These are phyloP conservation scores for Apostasia ramifera DNA, from an alignment of 106 monocot species.

Conservation along the genomic window DNA sequence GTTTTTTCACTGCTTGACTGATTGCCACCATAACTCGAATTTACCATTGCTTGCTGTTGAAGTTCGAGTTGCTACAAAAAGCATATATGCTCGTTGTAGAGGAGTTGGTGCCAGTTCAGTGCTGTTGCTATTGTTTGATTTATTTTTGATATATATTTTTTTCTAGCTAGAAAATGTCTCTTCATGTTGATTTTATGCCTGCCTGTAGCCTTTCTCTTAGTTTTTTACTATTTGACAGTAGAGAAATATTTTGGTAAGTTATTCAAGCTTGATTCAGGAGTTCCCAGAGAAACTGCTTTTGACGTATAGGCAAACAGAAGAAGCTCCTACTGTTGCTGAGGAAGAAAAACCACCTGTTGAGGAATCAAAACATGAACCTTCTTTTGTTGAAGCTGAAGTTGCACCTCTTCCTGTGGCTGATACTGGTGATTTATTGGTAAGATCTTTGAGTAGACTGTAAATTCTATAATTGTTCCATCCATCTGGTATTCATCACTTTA, in stretches of 20 bases:
- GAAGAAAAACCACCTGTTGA: constrained; percentile 32
- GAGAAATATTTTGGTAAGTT: neutral
- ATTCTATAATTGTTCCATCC: neutral
- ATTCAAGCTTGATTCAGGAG: constrained; percentile 40
- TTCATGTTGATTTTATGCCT: no score
- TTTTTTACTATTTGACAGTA: no score
- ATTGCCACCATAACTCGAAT: no score
- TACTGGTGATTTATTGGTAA: constrained; percentile 73
- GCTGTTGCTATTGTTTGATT: no score
- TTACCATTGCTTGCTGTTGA: no score
- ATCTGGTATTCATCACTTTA: neutral
- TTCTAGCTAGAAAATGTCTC: no score
- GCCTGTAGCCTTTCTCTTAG: no score
- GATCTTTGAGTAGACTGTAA: neutral
- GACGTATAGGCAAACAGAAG: constrained; percentile 86
- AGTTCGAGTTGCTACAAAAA: no score
- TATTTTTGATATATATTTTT: no score
- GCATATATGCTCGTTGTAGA: no score
- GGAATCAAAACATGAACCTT: constrained; percentile 22
- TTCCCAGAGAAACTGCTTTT: constrained; percentile 94
- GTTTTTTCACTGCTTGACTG: no score
- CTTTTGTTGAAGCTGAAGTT: constrained; percentile 29
- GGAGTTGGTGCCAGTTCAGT: no score
- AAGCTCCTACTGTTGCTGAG: constrained; percentile 20
- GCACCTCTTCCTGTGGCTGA: constrained; percentile 24